A percentile compares a stretch with the other conserved stretches of the same genome.
Evolutionary conservation across 2,329 filamentous ascomycete genomes (phyloP).

Genomic region (Blumeria graminis): DNA sequence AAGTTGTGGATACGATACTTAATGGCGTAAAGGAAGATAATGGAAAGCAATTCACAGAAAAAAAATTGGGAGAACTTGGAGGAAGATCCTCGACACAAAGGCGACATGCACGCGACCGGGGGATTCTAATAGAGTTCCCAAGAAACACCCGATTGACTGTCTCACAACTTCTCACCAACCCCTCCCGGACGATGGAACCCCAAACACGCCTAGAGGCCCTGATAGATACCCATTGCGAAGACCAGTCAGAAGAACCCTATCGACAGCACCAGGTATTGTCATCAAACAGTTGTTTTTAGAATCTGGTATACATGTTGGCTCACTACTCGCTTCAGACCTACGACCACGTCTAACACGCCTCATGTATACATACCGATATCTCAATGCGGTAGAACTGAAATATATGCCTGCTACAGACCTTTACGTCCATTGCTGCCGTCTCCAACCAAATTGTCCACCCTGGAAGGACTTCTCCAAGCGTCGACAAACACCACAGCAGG

Average conservation of each 20-base stretch:
- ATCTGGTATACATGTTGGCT: too few relatives aligned
- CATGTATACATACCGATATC: too few relatives aligned
- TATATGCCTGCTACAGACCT: too few relatives aligned
- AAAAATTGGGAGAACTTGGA: not conserved
- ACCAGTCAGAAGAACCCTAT: not conserved
- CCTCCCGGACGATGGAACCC: not conserved
- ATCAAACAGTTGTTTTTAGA: not conserved
- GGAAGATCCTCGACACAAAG: not conserved
- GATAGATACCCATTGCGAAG: not conserved
- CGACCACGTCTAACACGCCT: too few relatives aligned
- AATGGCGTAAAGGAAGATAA: not conserved
- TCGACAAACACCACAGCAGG: not conserved
- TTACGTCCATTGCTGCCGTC: too few relatives aligned
- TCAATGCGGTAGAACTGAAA: too few relatives aligned
- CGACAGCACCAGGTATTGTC: not conserved
- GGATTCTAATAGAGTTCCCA: too few relatives aligned
- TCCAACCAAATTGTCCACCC: not conserved
- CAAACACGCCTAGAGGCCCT: not conserved
- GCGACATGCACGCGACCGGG: too few relatives aligned
- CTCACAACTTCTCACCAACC: too few relatives aligned
- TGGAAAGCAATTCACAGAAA: not conserved
- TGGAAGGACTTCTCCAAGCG: not conserved
- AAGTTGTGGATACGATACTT: not conserved
- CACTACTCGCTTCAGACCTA: too few relatives aligned
- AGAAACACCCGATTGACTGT: too few relatives aligned